Conservation (phyloP, 805 yeast genomes). For the Metschnikowia matae region DNA sequence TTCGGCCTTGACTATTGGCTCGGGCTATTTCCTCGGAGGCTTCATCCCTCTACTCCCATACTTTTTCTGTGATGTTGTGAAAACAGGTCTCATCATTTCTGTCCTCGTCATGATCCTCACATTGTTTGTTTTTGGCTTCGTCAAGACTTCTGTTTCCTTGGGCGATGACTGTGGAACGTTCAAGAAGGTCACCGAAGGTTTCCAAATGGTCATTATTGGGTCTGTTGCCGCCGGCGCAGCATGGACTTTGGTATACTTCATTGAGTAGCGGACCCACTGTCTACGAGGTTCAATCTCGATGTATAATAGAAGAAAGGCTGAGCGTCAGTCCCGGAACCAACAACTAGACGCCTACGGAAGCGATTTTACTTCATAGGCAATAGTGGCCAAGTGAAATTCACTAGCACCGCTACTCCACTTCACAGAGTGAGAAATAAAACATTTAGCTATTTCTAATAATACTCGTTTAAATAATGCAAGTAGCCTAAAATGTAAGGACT, state of each 20-base stretch:
- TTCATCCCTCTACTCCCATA: conserved; percentile 88
- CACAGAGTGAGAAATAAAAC: neutral
- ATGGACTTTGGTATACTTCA: conserved; percentile 80
- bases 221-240: conserved; percentile 98
- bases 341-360: neutral
- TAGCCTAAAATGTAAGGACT: neutral
- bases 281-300: conserved; percentile 1
- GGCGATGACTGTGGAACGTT: conserved; percentile 65
- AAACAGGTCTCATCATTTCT: conserved; percentile 69
- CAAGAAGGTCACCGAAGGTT: conserved; percentile 70
- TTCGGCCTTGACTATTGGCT: conserved; percentile 86
- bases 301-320: conserved; percentile 4
- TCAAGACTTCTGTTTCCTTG: conserved; percentile 80
- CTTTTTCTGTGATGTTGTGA: conserved; percentile 74
- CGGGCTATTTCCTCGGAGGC: conserved; percentile 87
- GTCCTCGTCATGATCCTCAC: conserved; percentile 82
- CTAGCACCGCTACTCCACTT: neutral
- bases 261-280: conserved; percentile 39
- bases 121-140: conserved; percentile 79
- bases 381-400: neutral
- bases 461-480: neutral
- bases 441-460: neutral
- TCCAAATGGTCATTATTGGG: conserved; percentile 91
- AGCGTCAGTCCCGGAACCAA: neutral
- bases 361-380: neutral